Base-by-base conservation (phyloP, 371 early-diverging fungal genomes). In the Gilbertella persicaria region DNA sequence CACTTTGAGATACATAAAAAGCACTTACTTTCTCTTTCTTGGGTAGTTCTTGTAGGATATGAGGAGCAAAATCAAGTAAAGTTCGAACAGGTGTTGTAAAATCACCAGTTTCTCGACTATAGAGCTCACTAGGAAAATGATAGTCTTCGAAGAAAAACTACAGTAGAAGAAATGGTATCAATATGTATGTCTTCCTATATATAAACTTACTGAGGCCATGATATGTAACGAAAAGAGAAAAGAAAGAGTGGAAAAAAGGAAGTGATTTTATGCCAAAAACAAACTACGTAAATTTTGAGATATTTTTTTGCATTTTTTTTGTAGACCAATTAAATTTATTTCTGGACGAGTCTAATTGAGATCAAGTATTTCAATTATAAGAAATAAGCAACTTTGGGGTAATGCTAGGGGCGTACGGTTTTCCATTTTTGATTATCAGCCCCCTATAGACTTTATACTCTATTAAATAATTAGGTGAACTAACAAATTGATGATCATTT, bases 61-160 rank as follows among this genome's bases (percentile, higher is more conserved):
- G 79, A 10, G 83, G 83, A 0, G 79, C 67, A 51, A 80, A 83
- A 45, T 75, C 67, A 12, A 83, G 61, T 20, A 83, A 55, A 4
- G 81, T 80, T 5, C 72, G 69, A 52, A 83, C 61, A 16, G 80
- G 80, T 8, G 74, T 64, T 26, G 78, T 71, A 52, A 80, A 83
- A 42, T 78, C 74, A 19, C 71, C 60, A 2, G 70, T 70, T 40
- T 74, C 67, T 10, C 64, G 62, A 47, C 79, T 65, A 41, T 80
- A 83, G 19, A 83, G 58, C 43, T 83, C 83, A 10, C 62, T 49
- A 19, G 83, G 83, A 48, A 80, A 83, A n/a, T 63, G 56, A 48
- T 80, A 80, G 53, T 83, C 83, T 47, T 73, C 66, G 60, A 83
- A 83, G 30, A 78, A 77, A 16, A 79, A 48, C 64, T 24, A 13